A percentile compares a stretch with the other conserved stretches of the same genome.
Evolutionary conservation across 2,329 filamentous ascomycete genomes (phyloP).

Genomic region (Colletotrichum plurivorum): DNA sequence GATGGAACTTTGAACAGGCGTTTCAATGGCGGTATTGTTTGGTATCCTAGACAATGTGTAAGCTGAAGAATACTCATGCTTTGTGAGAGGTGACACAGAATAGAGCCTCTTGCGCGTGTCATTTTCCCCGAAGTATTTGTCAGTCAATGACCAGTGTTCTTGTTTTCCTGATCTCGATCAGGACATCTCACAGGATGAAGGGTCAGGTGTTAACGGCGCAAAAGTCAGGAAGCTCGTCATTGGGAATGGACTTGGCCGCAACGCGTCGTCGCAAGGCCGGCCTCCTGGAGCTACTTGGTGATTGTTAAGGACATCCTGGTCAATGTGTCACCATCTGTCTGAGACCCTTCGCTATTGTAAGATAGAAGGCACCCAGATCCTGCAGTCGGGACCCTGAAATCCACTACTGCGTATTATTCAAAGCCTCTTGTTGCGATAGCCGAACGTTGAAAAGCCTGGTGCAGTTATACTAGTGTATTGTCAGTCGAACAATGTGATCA

Average conservation of each 20-base stretch:
- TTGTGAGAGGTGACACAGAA: background rate
- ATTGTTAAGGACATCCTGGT: background rate
- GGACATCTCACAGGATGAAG: background rate
- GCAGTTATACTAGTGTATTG: background rate
- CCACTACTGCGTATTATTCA: background rate
- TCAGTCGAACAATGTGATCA: conserved; percentile 1
- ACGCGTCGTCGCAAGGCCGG: background rate
- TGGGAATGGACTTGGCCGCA: background rate
- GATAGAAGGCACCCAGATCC: conserved; percentile 4
- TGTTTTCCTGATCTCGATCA: background rate
- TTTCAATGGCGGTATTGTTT: background rate
- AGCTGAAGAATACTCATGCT: background rate
- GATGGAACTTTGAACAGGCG: background rate
- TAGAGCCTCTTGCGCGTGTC: background rate
- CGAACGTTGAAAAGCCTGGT: too few relatives aligned
- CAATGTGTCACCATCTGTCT: background rate
- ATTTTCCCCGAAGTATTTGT: background rate
- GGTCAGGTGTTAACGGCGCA: background rate
- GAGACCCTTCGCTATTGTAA: conserved; percentile 2
- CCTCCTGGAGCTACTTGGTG: too few relatives aligned
- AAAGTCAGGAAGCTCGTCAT: background rate
- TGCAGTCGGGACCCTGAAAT: conserved; percentile 7
- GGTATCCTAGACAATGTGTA: conserved; percentile 4
- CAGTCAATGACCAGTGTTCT: background rate
- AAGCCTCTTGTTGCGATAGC: background rate